Percentiles rank a stretch among this genome's conserved stretches.
Conservation (phyloP, 2,329 filamentous ascomycete genomes). For the Ophiostoma piceae region DNA sequence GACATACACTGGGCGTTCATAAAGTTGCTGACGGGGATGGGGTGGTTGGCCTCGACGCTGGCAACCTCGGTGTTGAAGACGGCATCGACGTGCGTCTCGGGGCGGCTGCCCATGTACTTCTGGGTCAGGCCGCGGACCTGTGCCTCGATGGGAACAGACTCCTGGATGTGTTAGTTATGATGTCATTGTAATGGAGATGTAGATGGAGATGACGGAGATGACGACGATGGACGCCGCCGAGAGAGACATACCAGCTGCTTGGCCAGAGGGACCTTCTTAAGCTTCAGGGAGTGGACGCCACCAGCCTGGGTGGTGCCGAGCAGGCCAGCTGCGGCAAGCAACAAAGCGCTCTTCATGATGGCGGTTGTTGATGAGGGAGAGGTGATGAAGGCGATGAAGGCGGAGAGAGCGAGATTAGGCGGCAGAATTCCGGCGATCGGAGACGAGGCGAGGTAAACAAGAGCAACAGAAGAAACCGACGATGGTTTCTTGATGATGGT, state of each 20-base stretch:
- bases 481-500: background rate
- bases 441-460: conserved; percentile 14
- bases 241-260: conserved; percentile 74
- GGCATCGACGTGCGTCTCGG: conserved; percentile 63
- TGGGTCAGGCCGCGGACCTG: conserved; percentile 81
- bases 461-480: background rate
- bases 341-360: conserved; percentile 78
- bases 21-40: conserved; percentile 92
- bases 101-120: conserved; percentile 89
- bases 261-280: conserved; percentile 88
- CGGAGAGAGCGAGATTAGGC: background rate
- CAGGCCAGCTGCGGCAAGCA: conserved; percentile 69
- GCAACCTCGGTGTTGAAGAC: conserved; percentile 73
- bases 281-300: conserved; percentile 90
- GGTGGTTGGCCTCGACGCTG: conserved; percentile 62
- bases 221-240: background rate
- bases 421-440: conserved; percentile 4
- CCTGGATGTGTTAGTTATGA: conserved; percentile 43
- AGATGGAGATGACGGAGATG: background rate
- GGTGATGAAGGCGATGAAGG: background rate
- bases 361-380: conserved; percentile 28
- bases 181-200: too few relatives aligned
- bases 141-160: conserved; percentile 69
- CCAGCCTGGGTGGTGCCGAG: conserved; percentile 70
- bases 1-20: conserved; percentile 93